Evolutionary conservation across 2,329 filamentous ascomycete species (phyloP), one percentile per base, ranked within the genome.

Genomic region (Colletotrichum neosansevieriae): DNA sequence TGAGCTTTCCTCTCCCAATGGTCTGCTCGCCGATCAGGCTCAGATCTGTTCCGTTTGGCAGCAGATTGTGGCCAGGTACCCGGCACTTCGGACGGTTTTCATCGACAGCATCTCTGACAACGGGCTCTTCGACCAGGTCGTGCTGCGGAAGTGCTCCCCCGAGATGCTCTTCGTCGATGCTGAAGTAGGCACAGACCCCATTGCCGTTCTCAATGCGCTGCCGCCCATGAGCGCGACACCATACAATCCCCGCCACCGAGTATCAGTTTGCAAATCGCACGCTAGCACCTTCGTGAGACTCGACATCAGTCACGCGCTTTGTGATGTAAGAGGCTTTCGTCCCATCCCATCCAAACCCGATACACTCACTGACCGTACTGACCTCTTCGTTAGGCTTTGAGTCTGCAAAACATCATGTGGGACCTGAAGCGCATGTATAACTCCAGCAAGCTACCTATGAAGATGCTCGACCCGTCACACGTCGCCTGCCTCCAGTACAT

Each of bases 111-210:
- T 85, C 12, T 82, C 83, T 11, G 79, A 82, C 42, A 79, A 82
- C 6, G 83, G 83, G 0, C 74, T 87, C 0, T 87, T 83, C 64
- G 84, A 87, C 64, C 83, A 83, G 71, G 78, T 87, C 11, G 76
- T 88, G 6, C 74, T 88, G 2, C 79, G 79, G 9, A 80, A 79
- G 53, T 78, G 80, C 15, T 86, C 84, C 0, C 84, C 85, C 0
- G 81, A 78, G 40, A 86, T 87, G 81, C 76, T 87, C 4, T 87
- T 87, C 60, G 80, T 88, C 50, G 85, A 87, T 58, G 81, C 81
- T 2, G 76, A 76, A 0, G 72, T 79, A 54, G 67, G 79, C 63
- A 74, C 82, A 72, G 73, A 84, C 72, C 74, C 80, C 63, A 70
- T 81, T 69, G 68, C 77, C 60, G 71, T 81, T 15, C 77, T 84